Conservation (phyloP, 139 green algal species). For the Yamagishiella unicocca region DNA sequence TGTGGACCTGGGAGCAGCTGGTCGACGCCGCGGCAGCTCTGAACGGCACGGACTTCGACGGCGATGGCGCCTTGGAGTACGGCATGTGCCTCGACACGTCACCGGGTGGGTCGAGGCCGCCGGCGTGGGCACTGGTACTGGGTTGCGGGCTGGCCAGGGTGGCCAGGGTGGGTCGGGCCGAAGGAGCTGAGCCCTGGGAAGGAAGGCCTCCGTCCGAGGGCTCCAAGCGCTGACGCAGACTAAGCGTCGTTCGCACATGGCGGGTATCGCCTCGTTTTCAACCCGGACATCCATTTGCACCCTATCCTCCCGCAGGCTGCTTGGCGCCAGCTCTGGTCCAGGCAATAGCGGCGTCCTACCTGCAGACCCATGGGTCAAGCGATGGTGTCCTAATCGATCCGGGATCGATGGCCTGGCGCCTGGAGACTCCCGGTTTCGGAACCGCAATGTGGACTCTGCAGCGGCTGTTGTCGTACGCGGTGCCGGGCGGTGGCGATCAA, state of each 20-base stretch:
- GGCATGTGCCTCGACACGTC: conserved; percentile 23
- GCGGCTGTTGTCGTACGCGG: conserved; percentile 27
- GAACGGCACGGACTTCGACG: conserved; percentile 41
- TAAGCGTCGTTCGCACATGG: too few relatives aligned
- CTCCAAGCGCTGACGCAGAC: too few relatives aligned
- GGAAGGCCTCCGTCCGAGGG: too few relatives aligned
- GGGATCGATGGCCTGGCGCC: background rate
- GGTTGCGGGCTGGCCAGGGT: background rate
- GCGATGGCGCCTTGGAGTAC: conserved; percentile 20
- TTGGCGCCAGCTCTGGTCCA: conserved; percentile 22
- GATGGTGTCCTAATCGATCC: conserved; percentile 22
- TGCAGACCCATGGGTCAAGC: conserved; percentile 31
- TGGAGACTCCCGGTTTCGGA: background rate
- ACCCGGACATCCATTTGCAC: too few relatives aligned
- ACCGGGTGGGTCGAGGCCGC: background rate
- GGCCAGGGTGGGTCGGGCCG: too few relatives aligned
- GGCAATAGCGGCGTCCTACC: conserved; percentile 7
- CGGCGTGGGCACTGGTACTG: background rate
- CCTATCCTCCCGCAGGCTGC: background rate
- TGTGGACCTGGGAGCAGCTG: conserved; percentile 38
- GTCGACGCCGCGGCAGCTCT: conserved; percentile 32
- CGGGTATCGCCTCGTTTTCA: too few relatives aligned
- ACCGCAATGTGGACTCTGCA: conserved; percentile 34
- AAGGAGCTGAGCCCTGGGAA: too few relatives aligned
- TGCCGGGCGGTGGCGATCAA: too few relatives aligned